Evolutionary conservation across 2,329 filamentous ascomycete species (phyloP), one percentile per base, ranked within the genome.

Genomic region (Ramularia endophylla): DNA sequence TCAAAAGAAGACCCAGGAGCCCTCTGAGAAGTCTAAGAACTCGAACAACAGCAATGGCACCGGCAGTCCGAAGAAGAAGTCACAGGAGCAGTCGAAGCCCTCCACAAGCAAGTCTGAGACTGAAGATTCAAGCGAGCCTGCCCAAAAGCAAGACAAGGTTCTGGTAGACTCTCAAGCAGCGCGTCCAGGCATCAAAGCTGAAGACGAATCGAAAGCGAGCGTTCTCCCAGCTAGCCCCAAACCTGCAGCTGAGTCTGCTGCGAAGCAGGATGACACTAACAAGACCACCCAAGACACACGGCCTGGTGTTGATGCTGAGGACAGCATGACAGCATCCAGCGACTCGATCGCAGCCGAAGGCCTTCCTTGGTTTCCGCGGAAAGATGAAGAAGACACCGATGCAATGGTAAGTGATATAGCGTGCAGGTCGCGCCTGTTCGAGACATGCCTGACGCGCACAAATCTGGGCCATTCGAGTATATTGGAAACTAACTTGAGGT

Each of bases 351-450:
- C 17, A 16, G 16, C 19, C 31, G 8, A 43, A 17, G 18, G 29
- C 18, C 33, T 41, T 32, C 3, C 25, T 16, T 32, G 27, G 33
- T 34, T 34, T n/a, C 32, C 32, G 4, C 32, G 20, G 5, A 36
- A 36, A 20, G 38, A 50, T 6, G 46, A 47, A 7, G 44, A 54
- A 3, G 51, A 55, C 29, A 54, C 53, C 8, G 55, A 58, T 43
- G 54, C 55, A 12, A 58, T 58, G 55, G 22, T 25, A 25, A 25
- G 22, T 25, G 11, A 6, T 25, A n/a, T n/a, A n/a, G n/a, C n/a
- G n/a, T n/a, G n/a, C n/a, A n/a, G n/a, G n/a, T n/a, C n/a, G n/a
- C n/a, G n/a, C n/a, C n/a, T n/a, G n/a, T n/a, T n/a, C 22, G 22
- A 11, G 11, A 25, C 22, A 25, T 11, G 22, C 22, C 11, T 25